Percentiles rank a stretch among this genome's conserved stretches.
Evolutionary conservation across 441 rosid species (phyloP).

Genomic region (Eutrema salsugineum): DNA sequence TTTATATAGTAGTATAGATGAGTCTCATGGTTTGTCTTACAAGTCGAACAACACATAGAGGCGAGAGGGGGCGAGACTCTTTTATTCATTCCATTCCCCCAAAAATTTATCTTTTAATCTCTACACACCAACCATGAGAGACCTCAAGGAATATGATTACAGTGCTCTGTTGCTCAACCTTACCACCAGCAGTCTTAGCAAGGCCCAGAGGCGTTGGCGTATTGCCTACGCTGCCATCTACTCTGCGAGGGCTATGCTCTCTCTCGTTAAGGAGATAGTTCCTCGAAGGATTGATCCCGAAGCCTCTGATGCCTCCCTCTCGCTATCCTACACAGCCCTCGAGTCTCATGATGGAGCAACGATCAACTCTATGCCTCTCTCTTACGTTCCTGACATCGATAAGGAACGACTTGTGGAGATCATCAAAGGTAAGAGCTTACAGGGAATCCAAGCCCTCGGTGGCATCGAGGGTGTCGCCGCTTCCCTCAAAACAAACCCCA

Average conservation of each 20-base stretch:
- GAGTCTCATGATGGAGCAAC: slow-evolving; percentile 20
- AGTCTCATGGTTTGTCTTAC: background rate
- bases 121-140: slow-evolving; percentile 28
- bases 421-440: slow-evolving; percentile 40
- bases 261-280: slow-evolving; percentile 41
- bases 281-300: slow-evolving; percentile 20
- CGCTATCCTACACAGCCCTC: slow-evolving; percentile 28
- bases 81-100: background rate
- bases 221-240: slow-evolving; percentile 49
- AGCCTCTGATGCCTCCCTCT: slow-evolving; percentile 21
- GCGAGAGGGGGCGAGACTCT: background rate
- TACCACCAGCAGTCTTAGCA: slow-evolving; percentile 37
- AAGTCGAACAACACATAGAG: background rate
- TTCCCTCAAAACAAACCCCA: slow-evolving; percentile 43
- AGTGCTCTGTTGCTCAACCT: slow-evolving; percentile 27
- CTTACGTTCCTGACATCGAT: slow-evolving; percentile 27
- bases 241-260: slow-evolving; percentile 51
- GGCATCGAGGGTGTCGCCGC: slow-evolving; percentile 57
- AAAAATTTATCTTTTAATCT: background rate
- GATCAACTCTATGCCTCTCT: slow-evolving; percentile 22
- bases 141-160: slow-evolving; percentile 28
- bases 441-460: slow-evolving; percentile 30
- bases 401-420: slow-evolving; percentile 30
- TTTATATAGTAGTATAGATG: slow-evolving; percentile 3
- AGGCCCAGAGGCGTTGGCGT: slow-evolving; percentile 68